Base-by-base conservation (phyloP, 2,329 filamentous ascomycete species). In the Pseudogymnoascus sp. region DNA sequence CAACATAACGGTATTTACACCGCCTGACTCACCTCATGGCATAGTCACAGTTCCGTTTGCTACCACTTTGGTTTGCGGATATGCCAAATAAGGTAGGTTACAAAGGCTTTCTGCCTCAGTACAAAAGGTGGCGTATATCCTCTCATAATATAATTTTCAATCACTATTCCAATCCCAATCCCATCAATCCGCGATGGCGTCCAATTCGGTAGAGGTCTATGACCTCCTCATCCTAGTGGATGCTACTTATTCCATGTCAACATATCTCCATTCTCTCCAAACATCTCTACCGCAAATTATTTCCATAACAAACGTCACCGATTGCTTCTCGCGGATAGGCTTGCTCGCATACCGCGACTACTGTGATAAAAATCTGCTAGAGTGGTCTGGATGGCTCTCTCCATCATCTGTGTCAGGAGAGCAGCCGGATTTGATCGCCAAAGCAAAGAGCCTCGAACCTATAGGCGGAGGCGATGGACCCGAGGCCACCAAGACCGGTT, bases 291-390 rank as follows among this genome's bases (percentile, higher is more conserved):
- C 80, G 1, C 78, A 81, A 64, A 79, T 83, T 65, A 77, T 83
- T 62, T 75, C 76, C 35, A 72, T 82, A 5, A 80, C 79, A 0
- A 73, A 75, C 1, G 71, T 81, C 0, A 82, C 80, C 0, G 75
- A 73, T 60, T 79, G 77, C 66, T 82, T 83, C 67, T 74, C 76
- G 4, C 75, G 78, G 2, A 79, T 82, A 61, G 80, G 79, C 5
- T 73, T 82, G 3, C 68, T 82, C 10, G 78, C 77, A 1, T 83
- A 82, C 64, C 75, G 80, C 5, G 80, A 83, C 69, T 81, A 81
- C 67, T 73, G 69, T 63, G 68, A 69, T 12, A 44, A 60, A 3
- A 29, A 63, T 31, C 63, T 79, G 25, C 74, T 76, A 2, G 72
- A 80, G 58, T 83, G 79, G 77, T 81, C 80, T 0, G 79, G 80